phyloP scores from a whole-genome alignment of 257 asterid genomes.

The Ajuga chamaepitys region DNA sequence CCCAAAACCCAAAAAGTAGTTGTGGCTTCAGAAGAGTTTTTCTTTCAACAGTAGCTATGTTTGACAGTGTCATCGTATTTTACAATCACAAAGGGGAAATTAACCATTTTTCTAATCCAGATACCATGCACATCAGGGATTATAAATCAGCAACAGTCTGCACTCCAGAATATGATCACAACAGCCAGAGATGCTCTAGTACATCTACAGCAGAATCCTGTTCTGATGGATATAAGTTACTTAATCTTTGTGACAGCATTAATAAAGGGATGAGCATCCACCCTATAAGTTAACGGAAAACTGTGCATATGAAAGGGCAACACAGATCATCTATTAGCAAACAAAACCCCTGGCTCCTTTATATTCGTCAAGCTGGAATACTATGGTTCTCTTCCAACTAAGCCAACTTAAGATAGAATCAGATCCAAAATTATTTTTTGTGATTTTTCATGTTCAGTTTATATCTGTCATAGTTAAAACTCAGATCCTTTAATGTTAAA shows the following conservation, averaged over 20 bases:
- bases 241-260: not conserved
- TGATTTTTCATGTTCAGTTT: not conserved
- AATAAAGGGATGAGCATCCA: not conserved
- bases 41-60: too few relatives aligned
- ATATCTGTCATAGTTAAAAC: slow-evolving; percentile 1
- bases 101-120: not conserved
- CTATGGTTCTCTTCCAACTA: not conserved
- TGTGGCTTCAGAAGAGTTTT: too few relatives aligned
- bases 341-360: too few relatives aligned
- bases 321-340: too few relatives aligned
- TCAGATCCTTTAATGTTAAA: not conserved
- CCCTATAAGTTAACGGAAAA: too few relatives aligned
- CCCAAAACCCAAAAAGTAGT: too few relatives aligned
- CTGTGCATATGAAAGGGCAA: too few relatives aligned
- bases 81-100: not conserved
- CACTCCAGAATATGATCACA: not conserved
- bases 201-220: not conserved
- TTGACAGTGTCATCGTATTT: too few relatives aligned
- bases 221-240: not conserved
- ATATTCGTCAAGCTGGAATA: too few relatives aligned
- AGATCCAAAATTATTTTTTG: not conserved
- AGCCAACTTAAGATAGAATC: not conserved
- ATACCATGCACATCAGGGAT: not conserved
- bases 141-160: not conserved
- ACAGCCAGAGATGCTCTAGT: not conserved